Base-by-base conservation (phyloP, 176 grass and related monocot species). In the Triticum urartu region DNA sequence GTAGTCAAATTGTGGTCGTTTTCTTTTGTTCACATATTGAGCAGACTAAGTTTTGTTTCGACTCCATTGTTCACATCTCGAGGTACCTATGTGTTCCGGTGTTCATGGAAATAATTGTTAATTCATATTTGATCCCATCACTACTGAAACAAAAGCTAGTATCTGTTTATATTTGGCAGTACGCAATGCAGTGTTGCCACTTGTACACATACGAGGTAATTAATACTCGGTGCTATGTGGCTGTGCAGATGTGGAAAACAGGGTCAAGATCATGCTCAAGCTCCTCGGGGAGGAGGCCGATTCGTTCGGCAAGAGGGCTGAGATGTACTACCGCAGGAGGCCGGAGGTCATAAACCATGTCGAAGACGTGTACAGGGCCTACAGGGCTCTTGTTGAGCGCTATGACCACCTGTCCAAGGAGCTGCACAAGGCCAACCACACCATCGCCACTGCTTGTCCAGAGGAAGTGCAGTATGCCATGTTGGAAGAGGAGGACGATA, bases 221-320 rank as follows among this genome's bases (percentile, higher is more conserved):
- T 90, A 77, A 77, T 26, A 82, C 11, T 7, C 1, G 15, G 6
- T 85, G 20, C 67, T 85, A 30, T 30, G 28, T 30, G 28, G 14
- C 21, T 28, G 6, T 75, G 81, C 93, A 98, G 95, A 98, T 82
- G 93, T 98, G 88, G 93, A 98, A 28, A 86, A 91, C 34, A 91
- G 88, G 80, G 93, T 98, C 72, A 83, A 82, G 64, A 47, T 85
- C 72, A 98, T 98, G 88, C 88, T 94, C 45, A 98, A 92, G 63
- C 90, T 98, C 68, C 93, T 98, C 4, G 93, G 89, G 4, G 91
- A 95, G 76, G 94, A 95, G n/a, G 94, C 90, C n/a, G 91, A 91
- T 79, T 91, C 94, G 2, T 93, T 95, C 24, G 94, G 91, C 50
- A 91, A 95, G 68, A 88, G 91, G 32, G 91, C 89, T 4, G 89